A percentile compares a stretch with the other conserved stretches of the same genome.
phyloP scores from a whole-genome alignment of 148 eudicot genomes.

The Chenopodium album region DNA sequence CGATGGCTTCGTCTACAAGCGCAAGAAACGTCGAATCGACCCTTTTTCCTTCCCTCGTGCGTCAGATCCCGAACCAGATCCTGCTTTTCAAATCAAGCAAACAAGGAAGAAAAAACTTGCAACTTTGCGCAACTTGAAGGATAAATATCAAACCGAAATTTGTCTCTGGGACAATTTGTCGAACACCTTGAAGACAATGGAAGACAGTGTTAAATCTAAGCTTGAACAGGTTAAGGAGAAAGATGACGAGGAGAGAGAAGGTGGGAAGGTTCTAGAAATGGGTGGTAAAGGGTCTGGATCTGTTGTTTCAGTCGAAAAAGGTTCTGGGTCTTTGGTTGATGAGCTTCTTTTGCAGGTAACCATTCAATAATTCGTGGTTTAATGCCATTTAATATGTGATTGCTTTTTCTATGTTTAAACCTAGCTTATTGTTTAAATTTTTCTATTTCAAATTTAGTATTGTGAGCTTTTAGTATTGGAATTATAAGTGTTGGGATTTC shows the following conservation, averaged over 20 bases:
- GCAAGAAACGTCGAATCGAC: slow-evolving; percentile 52
- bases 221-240: slow-evolving; percentile 13
- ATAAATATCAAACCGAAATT: slow-evolving; percentile 52
- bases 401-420: background rate
- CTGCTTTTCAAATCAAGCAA: slow-evolving; percentile 38
- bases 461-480: background rate
- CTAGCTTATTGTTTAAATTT: background rate
- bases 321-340: slow-evolving; percentile 14
- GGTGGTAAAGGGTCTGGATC: background rate
- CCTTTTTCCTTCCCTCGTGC: slow-evolving; percentile 32
- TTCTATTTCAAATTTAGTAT: background rate
- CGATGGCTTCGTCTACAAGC: slow-evolving; percentile 70
- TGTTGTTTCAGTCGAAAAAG: background rate
- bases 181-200: slow-evolving; percentile 49
- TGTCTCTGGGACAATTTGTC: slow-evolving; percentile 64
- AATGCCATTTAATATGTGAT: background rate
- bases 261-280: background rate
- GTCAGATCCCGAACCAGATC: slow-evolving; percentile 46
- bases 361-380: background rate
- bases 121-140: slow-evolving; percentile 45
- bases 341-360: slow-evolving; percentile 34
- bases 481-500: background rate
- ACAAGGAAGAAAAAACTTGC: slow-evolving; percentile 34
- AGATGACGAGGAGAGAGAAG: background rate
- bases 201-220: slow-evolving; percentile 35